Base-by-base conservation (phyloP, 2,329 filamentous ascomycete species). In the Alternaria conjuncta region DNA sequence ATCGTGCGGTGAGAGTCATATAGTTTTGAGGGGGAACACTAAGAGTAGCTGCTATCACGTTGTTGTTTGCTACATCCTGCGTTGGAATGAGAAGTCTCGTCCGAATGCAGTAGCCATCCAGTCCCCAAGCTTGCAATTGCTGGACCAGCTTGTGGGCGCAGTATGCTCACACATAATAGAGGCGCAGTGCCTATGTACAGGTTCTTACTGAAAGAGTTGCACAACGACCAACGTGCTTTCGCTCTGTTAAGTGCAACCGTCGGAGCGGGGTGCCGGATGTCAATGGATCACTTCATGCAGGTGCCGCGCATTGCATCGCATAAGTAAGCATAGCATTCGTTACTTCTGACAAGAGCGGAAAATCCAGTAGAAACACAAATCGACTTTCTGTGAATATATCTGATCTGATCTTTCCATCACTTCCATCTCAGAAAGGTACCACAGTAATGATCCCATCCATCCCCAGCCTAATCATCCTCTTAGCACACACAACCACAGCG, bases 191-290 rank as follows among this genome's bases (percentile, higher is more conserved):
- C 10, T 1, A 28, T 28, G 4, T 28, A 28, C 26, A 11, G 26
- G 26, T 28, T 4, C 26, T 11, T 3, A 11, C 26, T 28, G 25
- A 11, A 30, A 2, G 26, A 20, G 15, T 15, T n/a, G 12, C 25
- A 36, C 9, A 30, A 21, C 4, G 12, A 47, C 8, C n/a, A 49
- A 23, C 13, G 8, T 23, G 13, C 32, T n/a, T 21, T 26, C n/a
- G 10, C 26, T 23, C 36, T 41, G 15, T 41, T 41, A 18, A 3
- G 46, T 18, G 7, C 20, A 18, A 20, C 26, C 6, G 7, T n/a
- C 56, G 60, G 18, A 12, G 57, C 30, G 60, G 60, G 60, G 60
- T 63, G 5, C 60, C 60, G 60, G 36, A 45, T 43, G 21, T n/a
- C 15, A 54, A 20, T 20, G n/a, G 18, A 15, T 25, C 32, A 45